Evolutionary conservation across 2,329 filamentous ascomycete species (phyloP).

Genomic region (Exophiala xenobiotica): DNA sequence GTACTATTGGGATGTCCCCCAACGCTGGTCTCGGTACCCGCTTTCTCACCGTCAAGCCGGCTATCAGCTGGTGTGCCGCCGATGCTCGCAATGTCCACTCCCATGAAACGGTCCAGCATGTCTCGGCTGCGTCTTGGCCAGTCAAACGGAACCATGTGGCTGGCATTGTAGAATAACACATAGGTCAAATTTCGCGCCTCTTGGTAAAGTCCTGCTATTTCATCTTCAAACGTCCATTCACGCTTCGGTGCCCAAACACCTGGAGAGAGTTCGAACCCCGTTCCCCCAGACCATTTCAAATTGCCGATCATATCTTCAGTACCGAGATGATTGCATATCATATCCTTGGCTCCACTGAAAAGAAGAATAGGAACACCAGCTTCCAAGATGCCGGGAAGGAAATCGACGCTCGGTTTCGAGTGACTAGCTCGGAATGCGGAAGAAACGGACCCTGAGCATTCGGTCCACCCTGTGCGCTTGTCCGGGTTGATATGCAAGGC

Average conservation of each 20-base stretch:
- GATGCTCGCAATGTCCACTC: slow-evolving; percentile 84
- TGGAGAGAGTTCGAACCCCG: slow-evolving; percentile 82
- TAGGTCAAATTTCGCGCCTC: slow-evolving; percentile 94
- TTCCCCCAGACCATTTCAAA: slow-evolving; percentile 87
- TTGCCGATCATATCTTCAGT: slow-evolving; percentile 89
- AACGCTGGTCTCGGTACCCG: slow-evolving; percentile 68
- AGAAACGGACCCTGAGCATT: slow-evolving; percentile 81
- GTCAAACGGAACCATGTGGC: slow-evolving; percentile 98
- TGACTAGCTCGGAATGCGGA: slow-evolving; percentile 67
- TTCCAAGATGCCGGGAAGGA: slow-evolving; percentile 76
- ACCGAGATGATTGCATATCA: slow-evolving; percentile 96
- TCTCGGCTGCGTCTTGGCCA: slow-evolving; percentile 81
- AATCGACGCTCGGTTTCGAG: slow-evolving; percentile 68
- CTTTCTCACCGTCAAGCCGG: slow-evolving; percentile 80
- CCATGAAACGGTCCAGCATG: slow-evolving; percentile 97
- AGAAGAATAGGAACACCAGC: slow-evolving; percentile 73
- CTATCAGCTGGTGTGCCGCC: slow-evolving; percentile 78
- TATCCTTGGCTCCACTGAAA: slow-evolving; percentile 89
- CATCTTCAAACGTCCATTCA: slow-evolving; percentile 90
- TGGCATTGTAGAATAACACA: slow-evolving; percentile 90
- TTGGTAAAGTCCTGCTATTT: slow-evolving; percentile 88
- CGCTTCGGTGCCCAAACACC: slow-evolving; percentile 89
- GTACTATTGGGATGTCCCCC: slow-evolving; percentile 71
- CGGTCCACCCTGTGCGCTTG: slow-evolving; percentile 85
- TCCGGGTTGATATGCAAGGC: slow-evolving; percentile 81